Evolutionary conservation across 2,329 filamentous ascomycete genomes (phyloP).

Genomic region (Botrytis fabae): DNA sequence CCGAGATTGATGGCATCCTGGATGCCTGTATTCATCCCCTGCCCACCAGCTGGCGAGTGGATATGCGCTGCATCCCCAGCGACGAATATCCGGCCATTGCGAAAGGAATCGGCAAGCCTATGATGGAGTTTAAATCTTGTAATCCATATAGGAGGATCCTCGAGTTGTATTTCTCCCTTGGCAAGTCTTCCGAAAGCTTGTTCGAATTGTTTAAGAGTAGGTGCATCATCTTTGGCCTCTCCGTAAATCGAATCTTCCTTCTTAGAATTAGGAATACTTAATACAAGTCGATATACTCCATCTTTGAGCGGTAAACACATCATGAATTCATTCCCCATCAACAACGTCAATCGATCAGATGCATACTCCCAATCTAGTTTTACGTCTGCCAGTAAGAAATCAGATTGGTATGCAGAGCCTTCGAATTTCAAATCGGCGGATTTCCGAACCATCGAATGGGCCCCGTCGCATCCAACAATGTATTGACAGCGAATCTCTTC

Average conservation of each 20-base stretch:
- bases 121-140: conserved; percentile 50
- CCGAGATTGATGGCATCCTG: conserved; percentile 42
- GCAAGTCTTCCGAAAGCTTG: conserved; percentile 38
- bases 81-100: conserved; percentile 43
- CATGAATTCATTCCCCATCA: conserved; percentile 43
- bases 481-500: conserved; percentile 44
- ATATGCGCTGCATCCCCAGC: conserved; percentile 44
- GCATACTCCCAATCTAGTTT: conserved; percentile 35
- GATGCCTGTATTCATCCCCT: conserved; percentile 45
- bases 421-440: conserved; percentile 44
- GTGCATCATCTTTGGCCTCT: conserved; percentile 26
- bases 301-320: conserved; percentile 41
- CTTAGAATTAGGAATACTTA: conserved; percentile 26
- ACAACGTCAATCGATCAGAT: conserved; percentile 25
- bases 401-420: conserved; percentile 46
- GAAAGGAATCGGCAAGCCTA: conserved; percentile 46
- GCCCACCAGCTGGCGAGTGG: conserved; percentile 42
- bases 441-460: conserved; percentile 50
- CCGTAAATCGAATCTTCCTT: conserved; percentile 21
- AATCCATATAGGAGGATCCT: conserved; percentile 44
- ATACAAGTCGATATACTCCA: conserved; percentile 39
- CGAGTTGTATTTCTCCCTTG: conserved; percentile 30
- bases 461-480: conserved; percentile 54
- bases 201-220: conserved; percentile 42
- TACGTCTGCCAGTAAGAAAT: conserved; percentile 49